Evolutionary conservation across 495 filamentous ascomycete species (phyloP).

Genomic region (Penicillium coprophilum): DNA sequence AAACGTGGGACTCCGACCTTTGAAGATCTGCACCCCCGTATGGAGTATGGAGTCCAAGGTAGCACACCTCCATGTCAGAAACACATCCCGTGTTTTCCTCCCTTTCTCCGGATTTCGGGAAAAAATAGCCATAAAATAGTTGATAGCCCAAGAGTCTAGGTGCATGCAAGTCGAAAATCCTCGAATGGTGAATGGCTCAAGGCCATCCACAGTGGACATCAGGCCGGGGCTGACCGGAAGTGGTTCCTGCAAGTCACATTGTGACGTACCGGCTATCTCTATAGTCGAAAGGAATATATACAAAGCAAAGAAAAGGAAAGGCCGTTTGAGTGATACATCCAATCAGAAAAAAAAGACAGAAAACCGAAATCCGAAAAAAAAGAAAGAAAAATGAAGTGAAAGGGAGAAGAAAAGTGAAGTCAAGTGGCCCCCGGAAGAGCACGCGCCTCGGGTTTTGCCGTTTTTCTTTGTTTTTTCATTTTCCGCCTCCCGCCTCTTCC

Average conservation of each 20-base stretch:
- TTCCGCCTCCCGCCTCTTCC: slow-evolving; percentile 12
- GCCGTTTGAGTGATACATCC: neutral
- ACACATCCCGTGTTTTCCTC: slow-evolving; percentile 14
- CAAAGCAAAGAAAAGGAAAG: neutral
- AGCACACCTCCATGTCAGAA: neutral
- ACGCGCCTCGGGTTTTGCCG: slow-evolving; percentile 14
- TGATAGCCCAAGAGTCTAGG: slow-evolving; percentile 2
- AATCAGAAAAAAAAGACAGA: neutral
- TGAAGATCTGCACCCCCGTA: slow-evolving; percentile 13
- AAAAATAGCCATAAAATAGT: neutral
- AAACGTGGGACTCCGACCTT: slow-evolving; percentile 7
- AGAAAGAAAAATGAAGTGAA: neutral
- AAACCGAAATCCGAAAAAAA: neutral
- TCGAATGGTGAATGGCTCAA: slow-evolving; percentile 5
- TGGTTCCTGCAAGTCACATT: slow-evolving; percentile 11
- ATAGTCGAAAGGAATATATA: neutral
- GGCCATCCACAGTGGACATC: slow-evolving; percentile 11
- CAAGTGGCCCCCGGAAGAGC: neutral
- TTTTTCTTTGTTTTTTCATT: slow-evolving; percentile 6
- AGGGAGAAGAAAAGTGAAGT: neutral
- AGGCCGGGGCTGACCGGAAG: slow-evolving; percentile 14
- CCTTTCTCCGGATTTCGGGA: slow-evolving; percentile 11
- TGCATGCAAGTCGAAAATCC: slow-evolving; percentile 2
- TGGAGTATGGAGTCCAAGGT: too few relatives aligned
- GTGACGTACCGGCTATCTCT: slow-evolving; percentile 8